phyloP scores from a whole-genome alignment of 1,139 yeast genomes.

The Suhomyces taliae region DNA sequence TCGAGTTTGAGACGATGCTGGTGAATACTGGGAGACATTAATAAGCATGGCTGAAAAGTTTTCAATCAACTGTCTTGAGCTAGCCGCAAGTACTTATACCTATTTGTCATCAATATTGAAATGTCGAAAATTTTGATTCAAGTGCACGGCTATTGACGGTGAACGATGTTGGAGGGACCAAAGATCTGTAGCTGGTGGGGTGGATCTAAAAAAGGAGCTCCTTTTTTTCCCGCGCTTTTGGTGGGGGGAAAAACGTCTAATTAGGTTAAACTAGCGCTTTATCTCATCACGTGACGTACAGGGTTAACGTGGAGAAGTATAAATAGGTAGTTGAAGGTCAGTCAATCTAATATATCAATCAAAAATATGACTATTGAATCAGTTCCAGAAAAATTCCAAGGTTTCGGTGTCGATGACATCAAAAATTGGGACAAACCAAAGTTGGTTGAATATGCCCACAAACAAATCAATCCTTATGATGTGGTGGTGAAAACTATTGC shows the following conservation, averaged over 20 bases:
- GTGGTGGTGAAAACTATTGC: constrained; percentile 34
- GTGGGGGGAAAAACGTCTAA: background rate
- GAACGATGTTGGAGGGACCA: no score
- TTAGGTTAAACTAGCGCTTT: constrained; percentile 4
- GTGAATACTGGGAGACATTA: no score
- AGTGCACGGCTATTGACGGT: no score
- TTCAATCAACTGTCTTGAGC: no score
- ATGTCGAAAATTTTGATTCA: no score
- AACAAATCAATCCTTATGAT: constrained; percentile 32
- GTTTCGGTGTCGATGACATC: constrained; percentile 31
- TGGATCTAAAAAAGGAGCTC: no score
- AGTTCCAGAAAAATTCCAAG: constrained; percentile 32
- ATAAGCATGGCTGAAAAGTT: no score
- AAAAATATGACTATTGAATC: constrained; percentile 3
- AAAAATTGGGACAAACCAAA: constrained; percentile 36
- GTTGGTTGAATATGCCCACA: constrained; percentile 28
- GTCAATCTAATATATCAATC: background rate
- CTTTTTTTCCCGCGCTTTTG: no score
- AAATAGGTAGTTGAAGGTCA: background rate
- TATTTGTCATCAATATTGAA: no score
- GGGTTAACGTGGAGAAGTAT: background rate
- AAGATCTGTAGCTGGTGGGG: no score
- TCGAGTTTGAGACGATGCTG: no score
- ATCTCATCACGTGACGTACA: background rate
- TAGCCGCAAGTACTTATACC: no score